These are phyloP conservation scores for Plasmodium gonderi DNA, from an alignment of 169 alveolate genomes.

Conservation along the genomic window DNA sequence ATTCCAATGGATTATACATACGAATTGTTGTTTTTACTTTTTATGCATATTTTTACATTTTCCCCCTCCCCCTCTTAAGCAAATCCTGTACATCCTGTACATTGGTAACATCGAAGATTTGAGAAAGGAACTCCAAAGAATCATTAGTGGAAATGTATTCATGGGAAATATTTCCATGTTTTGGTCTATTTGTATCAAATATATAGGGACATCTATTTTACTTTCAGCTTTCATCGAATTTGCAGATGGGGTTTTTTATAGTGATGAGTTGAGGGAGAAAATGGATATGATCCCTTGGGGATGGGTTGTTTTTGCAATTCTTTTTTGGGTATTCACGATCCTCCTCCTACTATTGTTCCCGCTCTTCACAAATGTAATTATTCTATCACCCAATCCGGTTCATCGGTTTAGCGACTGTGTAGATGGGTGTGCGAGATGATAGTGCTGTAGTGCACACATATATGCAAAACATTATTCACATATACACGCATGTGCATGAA, in stretches of 20 bases:
- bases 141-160: conserved; percentile 75
- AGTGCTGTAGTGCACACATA: neutral
- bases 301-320: conserved; percentile 38
- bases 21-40: too few species aligned
- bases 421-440: too few species aligned
- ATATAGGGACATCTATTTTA: conserved; percentile 80
- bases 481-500: neutral
- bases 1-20: too few species aligned
- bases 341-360: conserved; percentile 38
- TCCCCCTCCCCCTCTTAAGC: neutral
- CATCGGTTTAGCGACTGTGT: neutral
- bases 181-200: conserved; percentile 85
- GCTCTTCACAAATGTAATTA: conserved; percentile 18
- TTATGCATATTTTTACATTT: neutral
- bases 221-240: conserved; percentile 82
- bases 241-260: conserved; percentile 79
- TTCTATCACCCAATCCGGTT: neutral
- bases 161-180: conserved; percentile 75
- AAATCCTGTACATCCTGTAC: conserved; percentile 72
- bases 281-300: conserved; percentile 66
- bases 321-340: conserved; percentile 38
- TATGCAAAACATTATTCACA: neutral
- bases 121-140: conserved; percentile 76
- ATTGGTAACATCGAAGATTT: conserved; percentile 80
- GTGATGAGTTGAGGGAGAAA: conserved; percentile 51